Percentiles rank a stretch among this genome's conserved stretches.
Evolutionary conservation across 1,284 basidiomycete genomes (phyloP).

Genomic region (Exobasidium rhododendri): DNA sequence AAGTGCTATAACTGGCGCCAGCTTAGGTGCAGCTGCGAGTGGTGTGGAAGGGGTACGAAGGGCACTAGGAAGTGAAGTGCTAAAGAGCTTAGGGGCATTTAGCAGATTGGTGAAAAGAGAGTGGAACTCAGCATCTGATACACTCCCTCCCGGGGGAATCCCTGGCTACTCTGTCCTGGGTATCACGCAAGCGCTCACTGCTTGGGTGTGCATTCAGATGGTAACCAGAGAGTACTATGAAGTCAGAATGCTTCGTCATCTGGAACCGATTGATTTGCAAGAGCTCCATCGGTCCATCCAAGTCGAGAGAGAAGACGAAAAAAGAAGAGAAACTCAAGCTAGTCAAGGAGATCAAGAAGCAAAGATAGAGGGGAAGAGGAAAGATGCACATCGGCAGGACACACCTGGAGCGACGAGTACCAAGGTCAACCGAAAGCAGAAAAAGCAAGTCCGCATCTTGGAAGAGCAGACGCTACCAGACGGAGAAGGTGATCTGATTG

Average conservation of each 20-base stretch:
- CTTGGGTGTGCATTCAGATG: constrained; percentile 45
- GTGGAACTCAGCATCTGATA: constrained; percentile 36
- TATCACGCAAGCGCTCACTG: constrained; percentile 39
- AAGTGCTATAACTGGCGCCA: constrained; percentile 36
- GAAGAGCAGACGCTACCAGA: constrained; percentile 27
- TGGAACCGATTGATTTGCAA: constrained; percentile 28
- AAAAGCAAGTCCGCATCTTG: constrained; percentile 32
- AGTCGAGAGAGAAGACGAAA: constrained; percentile 25
- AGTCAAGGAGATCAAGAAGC: not conserved
- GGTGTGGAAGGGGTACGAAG: constrained; percentile 38
- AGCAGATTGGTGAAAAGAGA: constrained; percentile 39
- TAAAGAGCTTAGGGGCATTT: constrained; percentile 34
- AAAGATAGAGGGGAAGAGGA: constrained; percentile 1
- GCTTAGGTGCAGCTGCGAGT: constrained; percentile 36
- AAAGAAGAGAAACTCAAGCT: constrained; percentile 5
- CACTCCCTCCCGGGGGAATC: constrained; percentile 44
- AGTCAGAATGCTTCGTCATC: constrained; percentile 26
- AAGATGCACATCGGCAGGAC: not conserved
- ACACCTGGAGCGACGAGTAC: constrained; percentile 7
- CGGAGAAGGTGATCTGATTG: constrained; percentile 38
- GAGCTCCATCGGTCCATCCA: constrained; percentile 20
- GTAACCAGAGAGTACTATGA: constrained; percentile 40
- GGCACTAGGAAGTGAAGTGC: constrained; percentile 37
- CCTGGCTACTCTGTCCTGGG: constrained; percentile 37
- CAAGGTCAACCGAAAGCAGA: not conserved